Base-by-base conservation (phyloP, 2,329 filamentous ascomycete genomes). In the Alternaria ventricosa region DNA sequence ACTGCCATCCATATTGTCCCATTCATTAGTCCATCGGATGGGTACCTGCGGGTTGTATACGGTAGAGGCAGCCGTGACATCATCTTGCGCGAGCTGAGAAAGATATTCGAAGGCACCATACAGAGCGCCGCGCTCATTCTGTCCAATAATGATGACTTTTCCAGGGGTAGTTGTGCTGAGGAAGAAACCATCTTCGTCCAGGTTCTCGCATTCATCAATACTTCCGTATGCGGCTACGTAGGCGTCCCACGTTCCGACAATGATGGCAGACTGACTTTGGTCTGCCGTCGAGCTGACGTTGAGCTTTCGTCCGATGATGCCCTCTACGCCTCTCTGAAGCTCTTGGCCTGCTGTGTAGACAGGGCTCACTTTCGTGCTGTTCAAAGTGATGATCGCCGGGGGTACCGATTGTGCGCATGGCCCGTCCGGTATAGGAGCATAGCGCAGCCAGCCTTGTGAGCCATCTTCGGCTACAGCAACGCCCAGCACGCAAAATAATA, bases 61-160 rank as follows among this genome's bases (percentile, higher is more conserved):
- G 50, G 84, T 83, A 5, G 83, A 74, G 0, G 84, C 81, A 1
- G 81, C 68, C 0, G 83, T 82, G 62, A 87, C 81, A 49, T 89
- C 85, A 23, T 84, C 86, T 73, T 89, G 88, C 0, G 85, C 87
- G n/a, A 92, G 81, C 75, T 86, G 84, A 2, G 87, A 89, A 10
- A 92, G 83, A 66, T 91, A 92, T 65, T 90, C 86, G 69, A 91
- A 92, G 5, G 89, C 83, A 7, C 90, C 90, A 68, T 92, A 92
- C 1, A 92, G 83, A 5, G 88, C 87, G 12, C 89, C 90, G 0
- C 89, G 86, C 71, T 91, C 88, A 68, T 90, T 91, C 64, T 87
- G 83, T 0, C 89, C 89, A 1, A 91, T 72, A 54, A 92, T 91
- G 36, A 85, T 80, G 22, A 90, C 84, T 0, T 77, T 78, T 1